Conservation (phyloP, 306 rosid species). For the Glycine tomentella region DNA sequence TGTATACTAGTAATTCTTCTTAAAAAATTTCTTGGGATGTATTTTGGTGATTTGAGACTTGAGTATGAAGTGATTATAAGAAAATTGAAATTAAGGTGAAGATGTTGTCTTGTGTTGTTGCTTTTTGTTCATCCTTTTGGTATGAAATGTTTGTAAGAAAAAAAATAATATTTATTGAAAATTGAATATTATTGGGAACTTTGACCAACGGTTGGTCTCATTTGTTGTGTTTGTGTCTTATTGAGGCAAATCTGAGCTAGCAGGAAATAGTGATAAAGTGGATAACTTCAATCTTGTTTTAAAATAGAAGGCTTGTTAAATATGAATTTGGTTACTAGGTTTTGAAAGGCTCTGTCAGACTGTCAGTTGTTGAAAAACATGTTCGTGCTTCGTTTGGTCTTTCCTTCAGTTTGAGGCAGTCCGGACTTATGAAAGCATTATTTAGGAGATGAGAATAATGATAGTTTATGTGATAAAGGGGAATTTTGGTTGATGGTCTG, state of each 20-base stretch:
- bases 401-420: constrained; percentile 1
- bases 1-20: no score
- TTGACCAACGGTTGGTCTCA: background rate
- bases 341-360: constrained; percentile 2
- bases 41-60: constrained; percentile 24
- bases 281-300: background rate
- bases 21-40: background rate
- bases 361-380: background rate
- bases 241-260: background rate
- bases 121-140: background rate
- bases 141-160: background rate
- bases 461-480: constrained; percentile 28
- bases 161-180: background rate
- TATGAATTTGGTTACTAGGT: background rate
- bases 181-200: background rate
- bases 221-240: background rate
- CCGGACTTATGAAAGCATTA: background rate
- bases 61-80: constrained; percentile 5
- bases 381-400: background rate
- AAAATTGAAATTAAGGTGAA: constrained; percentile 21
- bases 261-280: background rate
- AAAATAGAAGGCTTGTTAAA: background rate
- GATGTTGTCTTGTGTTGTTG: background rate
- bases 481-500: background rate
- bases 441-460: constrained; percentile 36